Evolutionary conservation across 1,139 yeast species (phyloP).

Genomic region (Yamadazyma spencermartinsiae): DNA sequence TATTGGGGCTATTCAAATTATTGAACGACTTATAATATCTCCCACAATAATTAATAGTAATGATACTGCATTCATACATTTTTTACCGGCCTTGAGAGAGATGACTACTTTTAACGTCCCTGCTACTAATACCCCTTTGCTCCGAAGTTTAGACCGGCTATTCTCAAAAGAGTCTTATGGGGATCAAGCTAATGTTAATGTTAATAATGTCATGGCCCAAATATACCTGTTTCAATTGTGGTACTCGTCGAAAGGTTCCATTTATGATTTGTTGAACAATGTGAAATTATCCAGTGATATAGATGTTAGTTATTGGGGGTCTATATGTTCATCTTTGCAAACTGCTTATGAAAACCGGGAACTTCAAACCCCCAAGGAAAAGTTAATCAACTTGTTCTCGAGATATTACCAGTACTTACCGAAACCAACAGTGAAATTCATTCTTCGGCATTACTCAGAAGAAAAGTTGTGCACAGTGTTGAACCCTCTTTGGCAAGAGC

Average conservation of each 20-base stretch:
- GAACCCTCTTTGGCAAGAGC: slow-evolving; percentile 53
- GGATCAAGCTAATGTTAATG: slow-evolving; percentile 6
- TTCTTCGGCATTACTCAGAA: slow-evolving; percentile 49
- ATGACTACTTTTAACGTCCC: slow-evolving; percentile 30
- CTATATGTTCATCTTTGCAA: slow-evolving; percentile 40
- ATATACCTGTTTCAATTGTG: slow-evolving; percentile 48
- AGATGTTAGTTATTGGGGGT: slow-evolving; percentile 34
- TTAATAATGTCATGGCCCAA: slow-evolving; percentile 14
- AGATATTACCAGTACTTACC: slow-evolving; percentile 37
- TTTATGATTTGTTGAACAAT: slow-evolving; percentile 33
- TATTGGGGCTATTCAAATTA: slow-evolving; percentile 48
- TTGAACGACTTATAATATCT: slow-evolving; percentile 22
- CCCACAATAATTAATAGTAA: slow-evolving; percentile 18
- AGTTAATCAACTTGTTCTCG: slow-evolving; percentile 45
- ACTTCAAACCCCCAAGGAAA: slow-evolving; percentile 46
- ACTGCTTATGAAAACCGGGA: slow-evolving; percentile 34
- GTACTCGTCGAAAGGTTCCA: slow-evolving; percentile 45
- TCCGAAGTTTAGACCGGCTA: slow-evolving; percentile 35
- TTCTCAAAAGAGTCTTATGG: slow-evolving; percentile 27
- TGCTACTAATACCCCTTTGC: slow-evolving; percentile 30
- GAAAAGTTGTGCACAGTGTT: slow-evolving; percentile 55
- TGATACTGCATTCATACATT: slow-evolving; percentile 21
- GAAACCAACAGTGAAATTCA: slow-evolving; percentile 35
- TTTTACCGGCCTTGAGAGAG: slow-evolving; percentile 27
- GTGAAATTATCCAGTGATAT: slow-evolving; percentile 28